Base-by-base conservation (phyloP, 176 grass and related monocot genomes). In the Neostapfia colusana region DNA sequence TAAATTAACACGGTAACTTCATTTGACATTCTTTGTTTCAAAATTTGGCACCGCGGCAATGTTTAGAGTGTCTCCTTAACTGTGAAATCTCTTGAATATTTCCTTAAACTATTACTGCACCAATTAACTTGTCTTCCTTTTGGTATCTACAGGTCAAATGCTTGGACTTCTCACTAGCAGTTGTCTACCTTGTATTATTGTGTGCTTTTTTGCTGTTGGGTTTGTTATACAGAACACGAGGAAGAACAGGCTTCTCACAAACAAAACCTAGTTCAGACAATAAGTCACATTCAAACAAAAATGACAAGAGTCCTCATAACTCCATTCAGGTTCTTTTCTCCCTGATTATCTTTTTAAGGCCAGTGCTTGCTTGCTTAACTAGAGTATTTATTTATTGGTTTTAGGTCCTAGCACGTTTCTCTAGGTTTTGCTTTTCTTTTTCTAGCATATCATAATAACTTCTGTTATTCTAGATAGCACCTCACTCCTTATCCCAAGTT, bases 111-210 rank as follows among this genome's bases (percentile, higher is more conserved):
- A 7, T 54, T n/a, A 39, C 9, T 9, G 12, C 20, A 16, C 41
- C 21, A 16, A 13, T 48, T 73, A 72, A 81, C 54, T 71, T 37
- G 17, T 64, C 28, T 57, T 86, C 45, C 36, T 67, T 88, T 73
- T 84, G 81, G 56, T 80, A 88, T 85, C 40, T 81, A 70, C 91
- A 99, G 95, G 86, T 87, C 71, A 92, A 89, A 90, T 99, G 95
- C 85, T 88, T 99, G 87, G 91, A 95, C 74, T 99, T 99, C 63
- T 99, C 89, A 82, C 74, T 99, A 71, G 80, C 73, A 73, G 56
- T 95, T 81, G 74, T 81, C 20, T 99, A 88, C 77, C 72, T 94
- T 70, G 85, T 62, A 0, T 78, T 90, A 34, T 14, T 95, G 62
- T 71, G 85, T 20, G 41, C 66, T 82, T 86, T 91, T 90, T 67